Conservation (phyloP, 1,284 basidiomycete species). For the Exobasidium cylindrosporum region DNA sequence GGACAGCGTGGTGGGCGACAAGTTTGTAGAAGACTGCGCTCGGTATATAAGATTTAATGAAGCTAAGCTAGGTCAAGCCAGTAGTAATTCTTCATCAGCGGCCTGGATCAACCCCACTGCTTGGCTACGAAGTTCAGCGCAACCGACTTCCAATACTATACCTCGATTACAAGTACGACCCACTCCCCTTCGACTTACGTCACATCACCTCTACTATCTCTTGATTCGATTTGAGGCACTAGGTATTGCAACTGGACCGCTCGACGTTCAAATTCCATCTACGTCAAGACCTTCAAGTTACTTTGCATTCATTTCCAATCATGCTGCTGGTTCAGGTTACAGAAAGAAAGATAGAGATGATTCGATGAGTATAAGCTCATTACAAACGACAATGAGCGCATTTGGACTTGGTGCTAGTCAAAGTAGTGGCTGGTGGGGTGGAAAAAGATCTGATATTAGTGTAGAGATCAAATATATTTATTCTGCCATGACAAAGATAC, state of each 20-base stretch:
- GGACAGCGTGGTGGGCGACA: conserved; percentile 35
- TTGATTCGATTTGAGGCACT: conserved; percentile 80
- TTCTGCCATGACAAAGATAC: conserved; percentile 77
- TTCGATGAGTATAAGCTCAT: conserved; percentile 70
- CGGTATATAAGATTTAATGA: conserved; percentile 39
- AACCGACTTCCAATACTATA: background rate
- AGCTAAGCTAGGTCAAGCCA: conserved; percentile 29
- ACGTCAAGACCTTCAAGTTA: conserved; percentile 13
- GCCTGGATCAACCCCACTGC: conserved; percentile 4
- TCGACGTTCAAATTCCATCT: conserved; percentile 65
- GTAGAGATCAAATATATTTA: conserved; percentile 74
- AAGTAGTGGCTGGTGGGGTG: background rate
- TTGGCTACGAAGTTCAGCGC: background rate
- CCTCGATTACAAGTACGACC: conserved; percentile 16
- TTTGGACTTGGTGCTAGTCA: conserved; percentile 9
- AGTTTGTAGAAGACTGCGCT: conserved; percentile 40
- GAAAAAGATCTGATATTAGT: conserved; percentile 61
- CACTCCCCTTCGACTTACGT: conserved; percentile 67
- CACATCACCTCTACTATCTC: conserved; percentile 80
- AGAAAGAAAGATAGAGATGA: conserved; percentile 57
- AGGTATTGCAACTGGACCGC: conserved; percentile 68
- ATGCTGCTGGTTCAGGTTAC: conserved; percentile 44
- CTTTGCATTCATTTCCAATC: conserved; percentile 65
- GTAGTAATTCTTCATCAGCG: background rate
- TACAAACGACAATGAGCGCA: conserved; percentile 67